Evolutionary conservation across 75 land plant species (phyloP), one percentile per base, ranked within the genome.

Genomic region (Pinus taeda): DNA sequence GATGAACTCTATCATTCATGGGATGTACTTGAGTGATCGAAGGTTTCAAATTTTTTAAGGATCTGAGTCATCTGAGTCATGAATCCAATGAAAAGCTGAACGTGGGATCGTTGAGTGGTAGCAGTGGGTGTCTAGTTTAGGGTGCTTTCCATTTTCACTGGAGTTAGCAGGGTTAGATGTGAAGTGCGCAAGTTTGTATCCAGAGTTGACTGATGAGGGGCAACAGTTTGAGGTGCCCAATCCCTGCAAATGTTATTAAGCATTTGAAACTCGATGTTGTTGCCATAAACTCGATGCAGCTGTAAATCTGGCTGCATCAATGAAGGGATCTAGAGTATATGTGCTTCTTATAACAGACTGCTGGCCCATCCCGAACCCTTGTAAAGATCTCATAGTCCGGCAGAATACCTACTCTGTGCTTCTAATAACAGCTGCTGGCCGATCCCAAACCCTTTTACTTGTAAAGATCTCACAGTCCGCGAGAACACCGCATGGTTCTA

Each of bases 401-500:
- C 33, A 33, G 33, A 33, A 33, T 1, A 0, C 33, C 33, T 33
- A 89, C 37, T 78, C 82, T 75, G 84, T 94, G 13, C 81, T 92
- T 64, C 36, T 90, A 3, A 55, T 90, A 22, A 89, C 86, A 12
- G 84, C 17, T 92, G 95, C 73, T 86, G 90, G 42, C 97, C 97
- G 13, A 75, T 84, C 39, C 86, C 92, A 26, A 94, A 92, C 73
- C 81, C 92, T 63, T 92, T 94, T 30, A 78, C 77, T 18, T 87
- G 95, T 82, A 86, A 83, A 78, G 90, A 92, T 22, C 87, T 92
- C 37, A 76, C 85, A n/a, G 74, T 60, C 21, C 87, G 75, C 26
- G 83, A 81, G 61, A 88, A 84, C n/a, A 82, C 87, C 78, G 76
- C 57, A 26, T 92, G 97, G 95, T 73, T 94, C 8, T 92, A 87